Base-by-base conservation (phyloP, 2,329 filamentous ascomycete species). In the Diaporthe eres region DNA sequence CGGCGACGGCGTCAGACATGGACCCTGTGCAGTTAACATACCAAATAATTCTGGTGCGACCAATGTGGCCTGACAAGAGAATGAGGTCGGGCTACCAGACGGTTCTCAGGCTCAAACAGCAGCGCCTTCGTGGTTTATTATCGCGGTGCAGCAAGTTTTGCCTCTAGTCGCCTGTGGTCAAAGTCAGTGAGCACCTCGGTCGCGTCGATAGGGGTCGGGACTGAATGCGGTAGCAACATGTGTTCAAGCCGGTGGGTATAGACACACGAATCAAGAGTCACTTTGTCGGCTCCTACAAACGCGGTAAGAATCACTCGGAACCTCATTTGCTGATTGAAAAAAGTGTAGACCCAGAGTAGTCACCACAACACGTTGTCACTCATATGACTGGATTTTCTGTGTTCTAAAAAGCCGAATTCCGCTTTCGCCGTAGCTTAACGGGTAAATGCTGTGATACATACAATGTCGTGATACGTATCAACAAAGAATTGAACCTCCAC, bases 211-310 rank as follows among this genome's bases (percentile, higher is more conserved):
- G 13, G 2, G 6, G 9, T 2, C 6, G 6, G 15, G 39, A 63
- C 57, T 28, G 7, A 28, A 17, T 1, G 4, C 15, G n/a, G 7
- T 19, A 8, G 58, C 3, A 28, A 1, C 1, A 13, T 42, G 4
- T 6, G 8, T 34, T 15, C 15, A 22, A 57, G 25, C 5, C 17
- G 3, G 15, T 34, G 13, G 25, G 13, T 4, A 5, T 55, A 31
- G 13, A 15, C 2, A 6, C 3, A 28, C 6, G 3, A 17, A 15
- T 1, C 0, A 39, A 10, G 3, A n/a, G 9, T n/a, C 4, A 39
- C 22, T 37, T 13, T 31, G 6, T 15, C 47, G 19, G 19, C 19
- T 6, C 19, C 19, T 49, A 19, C 17, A n/a, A 4, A n/a, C 22
- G 51, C 9, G n/a, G 8, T 4, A 2, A n/a, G 3, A 17, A n/a